Evolutionary conservation across 371 early-diverging fungal genomes (phyloP).

Genomic region (Mucor racemosus): DNA sequence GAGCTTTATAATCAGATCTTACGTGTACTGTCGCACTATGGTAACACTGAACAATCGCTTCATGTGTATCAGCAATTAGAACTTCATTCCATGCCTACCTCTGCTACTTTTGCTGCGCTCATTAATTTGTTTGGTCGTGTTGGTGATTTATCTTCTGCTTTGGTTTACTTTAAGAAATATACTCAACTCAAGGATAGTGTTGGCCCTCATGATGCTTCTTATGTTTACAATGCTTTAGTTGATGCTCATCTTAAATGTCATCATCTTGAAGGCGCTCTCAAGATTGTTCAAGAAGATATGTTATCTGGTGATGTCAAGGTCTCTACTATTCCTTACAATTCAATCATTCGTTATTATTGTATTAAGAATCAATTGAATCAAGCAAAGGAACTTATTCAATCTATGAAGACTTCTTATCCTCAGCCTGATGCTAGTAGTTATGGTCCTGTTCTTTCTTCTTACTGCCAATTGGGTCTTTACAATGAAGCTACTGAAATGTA

Average conservation of each 20-base stretch:
- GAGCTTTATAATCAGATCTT: slow-evolving; percentile 54
- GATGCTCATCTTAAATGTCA: slow-evolving; percentile 52
- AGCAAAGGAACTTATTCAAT: slow-evolving; percentile 38
- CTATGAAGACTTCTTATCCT: slow-evolving; percentile 34
- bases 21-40: slow-evolving; percentile 55
- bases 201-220: slow-evolving; percentile 48
- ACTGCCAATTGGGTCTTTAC: slow-evolving; percentile 34
- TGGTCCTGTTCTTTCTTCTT: slow-evolving; percentile 53
- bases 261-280: slow-evolving; percentile 43
- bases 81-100: slow-evolving; percentile 33
- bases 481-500: slow-evolving; percentile 40
- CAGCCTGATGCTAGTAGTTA: slow-evolving; percentile 50
- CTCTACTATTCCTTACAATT: slow-evolving; percentile 52
- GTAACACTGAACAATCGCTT: slow-evolving; percentile 42
- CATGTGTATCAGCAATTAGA: slow-evolving; percentile 38
- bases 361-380: slow-evolving; percentile 29
- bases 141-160: slow-evolving; percentile 45
- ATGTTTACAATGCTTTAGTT: slow-evolving; percentile 55
- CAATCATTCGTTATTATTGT: slow-evolving; percentile 54
- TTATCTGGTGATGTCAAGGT: slow-evolving; percentile 34
- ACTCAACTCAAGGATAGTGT: slow-evolving; percentile 22
- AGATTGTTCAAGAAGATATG: slow-evolving; percentile 49
- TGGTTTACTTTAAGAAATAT: slow-evolving; percentile 44
- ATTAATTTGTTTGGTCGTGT: slow-evolving; percentile 56
- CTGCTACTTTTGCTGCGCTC: slow-evolving; percentile 56